Evolutionary conservation across 805 yeast species (phyloP).

Genomic region (Candida sphagnicola): DNA sequence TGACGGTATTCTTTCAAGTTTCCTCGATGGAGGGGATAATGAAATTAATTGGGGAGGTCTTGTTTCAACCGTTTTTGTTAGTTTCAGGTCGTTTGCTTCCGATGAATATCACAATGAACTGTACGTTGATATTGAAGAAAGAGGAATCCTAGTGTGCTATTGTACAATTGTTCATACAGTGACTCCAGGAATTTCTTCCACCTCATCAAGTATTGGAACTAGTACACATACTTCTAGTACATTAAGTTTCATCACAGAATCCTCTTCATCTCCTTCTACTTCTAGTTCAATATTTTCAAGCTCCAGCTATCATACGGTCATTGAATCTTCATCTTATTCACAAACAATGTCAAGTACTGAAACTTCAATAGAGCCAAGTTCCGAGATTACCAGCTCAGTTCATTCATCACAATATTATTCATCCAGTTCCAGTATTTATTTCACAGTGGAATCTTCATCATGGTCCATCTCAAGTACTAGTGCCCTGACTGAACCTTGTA

Average conservation of each 20-base stretch:
- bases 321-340: no score
- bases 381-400: no score
- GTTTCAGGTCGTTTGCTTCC: background rate
- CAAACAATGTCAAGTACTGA: no score
- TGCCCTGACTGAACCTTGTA: background rate
- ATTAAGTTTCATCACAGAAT: no score
- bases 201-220: background rate
- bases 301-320: no score
- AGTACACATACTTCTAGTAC: background rate
- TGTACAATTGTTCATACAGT: background rate
- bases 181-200: no score
- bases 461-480: no score
- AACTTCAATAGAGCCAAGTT: background rate
- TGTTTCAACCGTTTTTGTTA: background rate
- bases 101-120: background rate
- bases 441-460: no score
- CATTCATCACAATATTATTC: no score
- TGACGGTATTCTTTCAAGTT: background rate
- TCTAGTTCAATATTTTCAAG: no score
- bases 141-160: background rate
- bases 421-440: no score
- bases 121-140: background rate
- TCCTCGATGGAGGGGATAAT: background rate
- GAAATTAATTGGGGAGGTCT: background rate
- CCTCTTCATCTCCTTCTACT: no score